A percentile compares a stretch with the other conserved stretches of the same genome.
Evolutionary conservation across 345 rosid genomes (phyloP).

Genomic region (Crucihimalaya himalaica): DNA sequence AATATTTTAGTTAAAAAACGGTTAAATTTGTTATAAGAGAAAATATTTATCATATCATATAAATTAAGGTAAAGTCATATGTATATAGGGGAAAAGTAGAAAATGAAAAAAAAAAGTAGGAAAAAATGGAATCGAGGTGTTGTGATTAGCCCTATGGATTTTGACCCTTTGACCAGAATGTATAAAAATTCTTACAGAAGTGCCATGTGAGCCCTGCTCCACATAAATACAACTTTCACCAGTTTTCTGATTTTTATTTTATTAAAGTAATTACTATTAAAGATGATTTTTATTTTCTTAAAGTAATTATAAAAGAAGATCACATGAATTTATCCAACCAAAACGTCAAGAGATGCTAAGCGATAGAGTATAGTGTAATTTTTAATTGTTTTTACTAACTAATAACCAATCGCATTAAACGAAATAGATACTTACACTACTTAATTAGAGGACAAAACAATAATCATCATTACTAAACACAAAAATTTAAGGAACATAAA

Average conservation of each 20-base stretch:
- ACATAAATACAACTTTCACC: slow-evolving; percentile 35
- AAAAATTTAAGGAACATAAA: slow-evolving; percentile 27
- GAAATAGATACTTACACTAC: neutral
- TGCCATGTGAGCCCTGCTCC: slow-evolving; percentile 38
- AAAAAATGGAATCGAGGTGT: slow-evolving; percentile 32
- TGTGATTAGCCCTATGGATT: slow-evolving; percentile 30
- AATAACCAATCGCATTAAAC: slow-evolving; percentile 3
- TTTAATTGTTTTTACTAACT: neutral
- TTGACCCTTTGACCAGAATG: slow-evolving; percentile 38
- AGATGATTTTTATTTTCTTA: neutral
- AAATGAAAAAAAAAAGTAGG: neutral
- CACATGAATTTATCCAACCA: slow-evolving; percentile 19
- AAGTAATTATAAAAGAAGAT: neutral
- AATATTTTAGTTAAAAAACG: slow-evolving; percentile 18
- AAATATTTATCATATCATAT: neutral
- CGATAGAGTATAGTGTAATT: slow-evolving; percentile 2
- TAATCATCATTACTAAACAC: neutral
- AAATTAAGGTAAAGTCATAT: neutral
- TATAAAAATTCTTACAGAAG: slow-evolving; percentile 33
- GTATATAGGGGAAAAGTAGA: neutral
- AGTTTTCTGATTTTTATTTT: slow-evolving; percentile 6
- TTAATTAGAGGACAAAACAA: neutral
- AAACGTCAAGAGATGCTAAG: neutral
- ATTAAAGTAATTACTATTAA: neutral
- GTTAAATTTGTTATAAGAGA: slow-evolving; percentile 16